Evolutionary conservation across 208 protist genomes (phyloP), one percentile per base, ranked within the genome.

Genomic region (Leishmania gerbilli): DNA sequence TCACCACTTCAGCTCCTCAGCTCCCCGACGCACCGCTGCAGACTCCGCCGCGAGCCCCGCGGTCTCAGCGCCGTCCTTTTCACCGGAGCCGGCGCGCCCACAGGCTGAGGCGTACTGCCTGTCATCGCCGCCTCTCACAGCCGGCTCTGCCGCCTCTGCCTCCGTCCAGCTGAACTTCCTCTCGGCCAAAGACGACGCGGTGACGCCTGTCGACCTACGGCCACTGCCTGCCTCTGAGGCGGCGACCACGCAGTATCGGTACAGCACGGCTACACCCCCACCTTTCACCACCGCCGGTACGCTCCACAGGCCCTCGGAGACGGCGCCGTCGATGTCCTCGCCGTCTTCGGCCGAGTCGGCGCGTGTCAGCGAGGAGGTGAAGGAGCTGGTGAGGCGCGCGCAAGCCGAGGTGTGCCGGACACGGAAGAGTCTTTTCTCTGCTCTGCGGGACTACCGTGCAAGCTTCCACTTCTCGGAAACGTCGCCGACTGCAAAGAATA

Each of bases 381-480:
- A 75, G 31, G 85, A 85, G 72, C 78, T 97, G 79, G 88, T 97
- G 62, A 82, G 89, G 79, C 82, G 83, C 49, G 91, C 92, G 3
- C 88, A 92, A 75, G 90, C 89, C 62, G 87, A 95, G 77, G 84
- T 97, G 71, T 89, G 85, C 21, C 90, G 88, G 19, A 92, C 92
- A 15, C 92, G 93, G 71, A 84, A 92, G 60, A 94, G 88, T 51
- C 86, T 97, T 37, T 72, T 97, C 24, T 80, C 90, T 24, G 88
- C 84, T 8, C 47, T 94, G 45, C 76, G 87, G 13, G 69, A 81
- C 6, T 76, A 82, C 62, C 71, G 74, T 34, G 62, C 58, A 4
- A 79, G 71, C 69, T 86, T 88, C 42, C 51, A 67, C 55, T 79
- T 78, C 31, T 24, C 64, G 27, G 82, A 77, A 8, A 8, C 58